A percentile compares a stretch with the other conserved stretches of the same genome.
Evolutionary conservation across 2,329 filamentous ascomycete species (phyloP).

Genomic region (Epichloe amarillans): DNA sequence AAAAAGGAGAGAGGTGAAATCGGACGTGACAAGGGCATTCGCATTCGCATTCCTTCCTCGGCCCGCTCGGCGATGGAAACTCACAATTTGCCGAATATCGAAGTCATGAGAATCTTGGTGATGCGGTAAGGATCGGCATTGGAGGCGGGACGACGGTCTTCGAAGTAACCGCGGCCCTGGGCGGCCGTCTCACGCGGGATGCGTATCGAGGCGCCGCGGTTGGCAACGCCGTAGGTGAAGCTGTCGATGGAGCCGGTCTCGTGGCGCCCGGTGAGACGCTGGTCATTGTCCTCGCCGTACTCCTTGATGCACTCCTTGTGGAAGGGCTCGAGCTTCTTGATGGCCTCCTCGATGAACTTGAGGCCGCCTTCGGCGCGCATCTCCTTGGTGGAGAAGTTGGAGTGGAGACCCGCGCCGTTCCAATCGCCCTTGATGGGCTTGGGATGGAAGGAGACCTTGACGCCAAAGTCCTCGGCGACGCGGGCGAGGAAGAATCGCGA

Average conservation of each 20-base stretch:
- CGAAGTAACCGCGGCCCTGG: slow-evolving; percentile 91
- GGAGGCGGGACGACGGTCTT: slow-evolving; percentile 70
- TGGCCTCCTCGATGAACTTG: slow-evolving; percentile 79
- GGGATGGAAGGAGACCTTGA: slow-evolving; percentile 86
- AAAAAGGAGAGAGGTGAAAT: too few species aligned
- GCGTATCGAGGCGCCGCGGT: slow-evolving; percentile 88
- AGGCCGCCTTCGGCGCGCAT: slow-evolving; percentile 90
- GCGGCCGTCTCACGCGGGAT: slow-evolving; percentile 75
- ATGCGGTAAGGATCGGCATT: slow-evolving; percentile 79
- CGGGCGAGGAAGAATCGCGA: slow-evolving; percentile 70
- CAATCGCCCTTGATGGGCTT: slow-evolving; percentile 88
- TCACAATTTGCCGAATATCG: slow-evolving; percentile 30
- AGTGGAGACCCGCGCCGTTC: slow-evolving; percentile 92
- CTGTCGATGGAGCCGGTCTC: slow-evolving; percentile 90
- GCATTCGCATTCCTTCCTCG: too few species aligned
- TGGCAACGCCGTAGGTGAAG: slow-evolving; percentile 89
- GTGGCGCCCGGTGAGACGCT: slow-evolving; percentile 82
- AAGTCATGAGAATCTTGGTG: slow-evolving; percentile 70
- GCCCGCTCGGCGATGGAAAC: not conserved
- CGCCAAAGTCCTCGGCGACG: slow-evolving; percentile 91
- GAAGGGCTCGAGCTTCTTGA: slow-evolving; percentile 70
- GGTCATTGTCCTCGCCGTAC: slow-evolving; percentile 91
- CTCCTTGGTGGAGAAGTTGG: slow-evolving; percentile 81
- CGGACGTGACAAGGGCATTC: too few species aligned
- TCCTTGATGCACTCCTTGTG: slow-evolving; percentile 80